These are phyloP conservation scores for Pseudofabraea citricarpa DNA, from an alignment of 2,329 filamentous ascomycete species.

Conservation along the genomic window DNA sequence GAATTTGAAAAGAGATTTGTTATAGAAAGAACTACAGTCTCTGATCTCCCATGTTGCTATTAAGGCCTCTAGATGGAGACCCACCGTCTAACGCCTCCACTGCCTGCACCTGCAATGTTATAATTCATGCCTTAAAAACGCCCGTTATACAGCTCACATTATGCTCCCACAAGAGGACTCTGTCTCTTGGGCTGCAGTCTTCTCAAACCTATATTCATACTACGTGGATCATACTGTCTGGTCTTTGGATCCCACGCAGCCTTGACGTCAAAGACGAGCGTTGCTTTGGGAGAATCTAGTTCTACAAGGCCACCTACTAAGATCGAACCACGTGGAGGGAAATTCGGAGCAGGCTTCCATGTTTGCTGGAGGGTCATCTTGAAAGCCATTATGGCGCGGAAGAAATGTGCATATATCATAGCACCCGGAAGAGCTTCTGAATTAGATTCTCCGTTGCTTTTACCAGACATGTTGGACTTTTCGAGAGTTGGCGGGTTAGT, in stretches of 20 bases:
- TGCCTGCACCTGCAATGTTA: conserved; percentile 6
- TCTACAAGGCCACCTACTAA: conserved; percentile 51
- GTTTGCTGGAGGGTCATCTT: conserved; percentile 29
- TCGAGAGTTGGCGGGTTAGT: conserved; percentile 1
- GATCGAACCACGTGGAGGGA: conserved; percentile 47
- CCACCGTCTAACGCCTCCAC: conserved; percentile 1
- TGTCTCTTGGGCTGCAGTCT: conserved; percentile 39
- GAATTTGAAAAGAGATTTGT: too few species aligned
- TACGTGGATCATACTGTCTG: conserved; percentile 29
- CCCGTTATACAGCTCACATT: neutral
- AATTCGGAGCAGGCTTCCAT: conserved; percentile 39
- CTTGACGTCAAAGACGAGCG: conserved; percentile 45
- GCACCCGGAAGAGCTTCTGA: conserved; percentile 6
- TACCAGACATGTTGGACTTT: conserved; percentile 5
- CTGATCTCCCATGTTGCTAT: too few species aligned
- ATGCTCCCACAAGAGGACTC: conserved; percentile 14
- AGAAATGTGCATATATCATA: conserved; percentile 18
- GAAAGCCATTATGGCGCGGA: conserved; percentile 21
- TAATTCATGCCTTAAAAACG: conserved; percentile 3
- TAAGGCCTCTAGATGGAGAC: too few species aligned
- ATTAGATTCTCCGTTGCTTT: conserved; percentile 1
- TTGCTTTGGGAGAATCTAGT: conserved; percentile 39
- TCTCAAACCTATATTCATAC: conserved; percentile 35
- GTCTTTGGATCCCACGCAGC: conserved; percentile 54
- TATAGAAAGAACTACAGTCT: too few species aligned